Conservation (phyloP, 208 protist species). For the Leishmania mexicana region DNA sequence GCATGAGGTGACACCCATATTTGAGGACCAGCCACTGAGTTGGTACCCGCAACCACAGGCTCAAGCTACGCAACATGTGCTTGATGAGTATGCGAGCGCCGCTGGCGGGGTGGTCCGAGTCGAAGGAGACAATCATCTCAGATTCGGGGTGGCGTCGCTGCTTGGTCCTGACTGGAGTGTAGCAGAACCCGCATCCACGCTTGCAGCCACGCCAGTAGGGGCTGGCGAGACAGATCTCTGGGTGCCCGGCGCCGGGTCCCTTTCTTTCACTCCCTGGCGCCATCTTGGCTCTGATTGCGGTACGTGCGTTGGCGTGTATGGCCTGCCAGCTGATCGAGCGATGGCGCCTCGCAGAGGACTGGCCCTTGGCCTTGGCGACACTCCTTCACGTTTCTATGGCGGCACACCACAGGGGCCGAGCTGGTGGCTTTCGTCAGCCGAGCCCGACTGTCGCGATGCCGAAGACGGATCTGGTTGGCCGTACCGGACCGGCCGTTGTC, state of each 20-base stretch:
- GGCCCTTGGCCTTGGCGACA: background rate
- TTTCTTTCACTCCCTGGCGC: background rate
- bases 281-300: background rate
- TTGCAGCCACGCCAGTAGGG: background rate
- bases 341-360: background rate
- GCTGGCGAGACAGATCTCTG: background rate
- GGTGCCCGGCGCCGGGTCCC: background rate
- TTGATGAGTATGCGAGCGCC: background rate
- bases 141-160: background rate
- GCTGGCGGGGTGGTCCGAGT: background rate
- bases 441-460: background rate
- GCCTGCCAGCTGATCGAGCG: background rate
- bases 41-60: background rate
- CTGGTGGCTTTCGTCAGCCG: background rate
- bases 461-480: background rate
- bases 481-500: background rate
- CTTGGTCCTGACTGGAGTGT: background rate
- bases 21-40: constrained; percentile 12
- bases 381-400: background rate
- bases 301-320: background rate
- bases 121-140: background rate
- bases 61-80: background rate
- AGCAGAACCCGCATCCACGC: background rate
- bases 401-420: background rate
- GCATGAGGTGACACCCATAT: background rate